Percentiles rank a stretch among this genome's conserved stretches.
Conservation (phyloP, 2,329 filamentous ascomycete genomes). For the Fusarium sublunatum region DNA sequence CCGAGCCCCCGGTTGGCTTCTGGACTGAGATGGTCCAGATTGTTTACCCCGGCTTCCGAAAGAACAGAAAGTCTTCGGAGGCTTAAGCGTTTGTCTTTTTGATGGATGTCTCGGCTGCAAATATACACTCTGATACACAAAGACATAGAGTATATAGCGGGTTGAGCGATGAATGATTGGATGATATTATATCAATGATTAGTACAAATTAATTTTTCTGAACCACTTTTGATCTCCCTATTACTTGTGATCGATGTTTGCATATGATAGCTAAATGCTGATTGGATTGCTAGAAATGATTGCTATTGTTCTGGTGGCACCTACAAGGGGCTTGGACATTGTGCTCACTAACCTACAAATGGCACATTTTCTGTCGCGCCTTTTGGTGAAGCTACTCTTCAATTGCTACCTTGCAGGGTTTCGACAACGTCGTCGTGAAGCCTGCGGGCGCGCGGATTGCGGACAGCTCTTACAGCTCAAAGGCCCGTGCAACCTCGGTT, state of each 20-base stretch:
- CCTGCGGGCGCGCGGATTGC: slow-evolving; percentile 55
- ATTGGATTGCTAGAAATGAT: too few species aligned
- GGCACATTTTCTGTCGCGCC: slow-evolving; percentile 52
- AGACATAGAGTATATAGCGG: not conserved
- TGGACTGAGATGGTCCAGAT: slow-evolving; percentile 63
- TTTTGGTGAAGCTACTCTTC: slow-evolving; percentile 53
- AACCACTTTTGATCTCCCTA: not conserved
- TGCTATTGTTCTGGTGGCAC: too few species aligned
- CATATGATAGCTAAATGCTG: too few species aligned
- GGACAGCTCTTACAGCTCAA: slow-evolving; percentile 57
- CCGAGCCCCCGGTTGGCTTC: slow-evolving; percentile 61
- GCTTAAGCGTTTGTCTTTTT: slow-evolving; percentile 7
- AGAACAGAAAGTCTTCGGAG: slow-evolving; percentile 16
- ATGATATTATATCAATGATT: not conserved
- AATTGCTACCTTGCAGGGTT: slow-evolving; percentile 45
- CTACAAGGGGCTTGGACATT: slow-evolving; percentile 58
- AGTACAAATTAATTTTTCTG: not conserved
- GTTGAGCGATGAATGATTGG: not conserved
- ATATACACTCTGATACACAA: not conserved
- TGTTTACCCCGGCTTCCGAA: slow-evolving; percentile 51
- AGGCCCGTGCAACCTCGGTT: slow-evolving; percentile 43
- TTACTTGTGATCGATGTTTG: not conserved
- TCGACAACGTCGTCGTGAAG: slow-evolving; percentile 36
- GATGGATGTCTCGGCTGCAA: not conserved
- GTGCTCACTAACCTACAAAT: slow-evolving; percentile 60